These are phyloP conservation scores for Claviceps arundinis DNA, from an alignment of 2,329 filamentous ascomycete genomes.

Conservation along the genomic window DNA sequence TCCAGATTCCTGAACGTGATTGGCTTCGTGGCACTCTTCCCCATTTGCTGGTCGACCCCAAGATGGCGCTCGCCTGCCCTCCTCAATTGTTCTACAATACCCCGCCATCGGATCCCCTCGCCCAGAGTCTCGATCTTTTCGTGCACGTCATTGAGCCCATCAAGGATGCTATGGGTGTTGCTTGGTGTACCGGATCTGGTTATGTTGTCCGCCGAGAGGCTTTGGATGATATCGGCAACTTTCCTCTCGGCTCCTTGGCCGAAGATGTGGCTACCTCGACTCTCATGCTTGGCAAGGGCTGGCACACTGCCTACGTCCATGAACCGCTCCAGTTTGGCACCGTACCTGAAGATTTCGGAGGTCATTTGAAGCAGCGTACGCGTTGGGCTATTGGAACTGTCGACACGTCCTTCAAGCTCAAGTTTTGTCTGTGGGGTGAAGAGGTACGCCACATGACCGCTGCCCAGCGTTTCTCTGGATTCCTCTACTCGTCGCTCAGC, in stretches of 20 bases:
- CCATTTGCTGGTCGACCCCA: slow-evolving; percentile 42
- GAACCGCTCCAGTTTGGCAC: slow-evolving; percentile 48
- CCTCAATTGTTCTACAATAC: slow-evolving; percentile 52
- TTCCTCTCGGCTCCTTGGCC: slow-evolving; percentile 43
- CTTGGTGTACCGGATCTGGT: slow-evolving; percentile 54
- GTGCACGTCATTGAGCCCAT: slow-evolving; percentile 39
- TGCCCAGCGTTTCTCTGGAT: slow-evolving; percentile 45
- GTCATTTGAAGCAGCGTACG: slow-evolving; percentile 43
- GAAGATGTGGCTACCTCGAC: slow-evolving; percentile 49
- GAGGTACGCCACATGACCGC: slow-evolving; percentile 38
- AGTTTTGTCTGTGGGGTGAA: slow-evolving; percentile 44
- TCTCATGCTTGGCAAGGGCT: slow-evolving; percentile 44
- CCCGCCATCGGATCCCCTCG: slow-evolving; percentile 42
- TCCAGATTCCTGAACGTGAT: slow-evolving; percentile 41
- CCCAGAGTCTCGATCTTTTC: slow-evolving; percentile 45
- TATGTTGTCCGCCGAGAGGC: slow-evolving; percentile 46
- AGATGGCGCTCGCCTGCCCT: slow-evolving; percentile 45
- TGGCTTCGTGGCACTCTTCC: slow-evolving; percentile 48
- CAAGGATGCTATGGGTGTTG: slow-evolving; percentile 38
- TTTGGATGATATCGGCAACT: slow-evolving; percentile 47
- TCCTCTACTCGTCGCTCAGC: slow-evolving; percentile 41
- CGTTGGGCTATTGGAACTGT: slow-evolving; percentile 44
- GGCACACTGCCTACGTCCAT: slow-evolving; percentile 47
- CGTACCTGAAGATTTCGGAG: slow-evolving; percentile 41
- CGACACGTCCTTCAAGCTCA: slow-evolving; percentile 46